Percentiles rank a stretch among this genome's conserved stretches.
phyloP scores from a whole-genome alignment of 306 rosid species.

The Prunus davidiana region DNA sequence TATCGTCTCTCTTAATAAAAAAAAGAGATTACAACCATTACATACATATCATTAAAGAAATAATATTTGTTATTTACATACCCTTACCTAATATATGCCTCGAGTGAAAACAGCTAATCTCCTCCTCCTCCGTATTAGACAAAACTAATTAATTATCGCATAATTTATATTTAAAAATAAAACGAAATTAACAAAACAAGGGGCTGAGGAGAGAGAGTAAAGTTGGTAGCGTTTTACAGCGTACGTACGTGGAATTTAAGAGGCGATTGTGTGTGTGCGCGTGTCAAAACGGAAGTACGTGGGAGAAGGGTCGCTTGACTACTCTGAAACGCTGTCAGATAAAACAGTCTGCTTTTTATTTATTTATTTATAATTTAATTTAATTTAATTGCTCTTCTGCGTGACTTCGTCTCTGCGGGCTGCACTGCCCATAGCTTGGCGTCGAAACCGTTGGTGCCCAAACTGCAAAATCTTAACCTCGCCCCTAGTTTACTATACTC shows the following conservation, averaged over 20 bases:
- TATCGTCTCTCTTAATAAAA: rapidly evolving
- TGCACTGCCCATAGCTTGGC: constrained; percentile 50
- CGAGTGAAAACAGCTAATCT: neutral
- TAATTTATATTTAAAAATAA: neutral
- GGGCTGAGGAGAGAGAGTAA: neutral
- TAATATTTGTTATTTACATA: neutral
- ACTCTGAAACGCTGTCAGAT: neutral
- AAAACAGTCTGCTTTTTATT: neutral
- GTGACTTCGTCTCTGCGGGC: neutral
- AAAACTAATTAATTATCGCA: neutral
- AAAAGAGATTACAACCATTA: too few species aligned
- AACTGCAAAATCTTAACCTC: neutral
- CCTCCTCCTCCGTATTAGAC: neutral
- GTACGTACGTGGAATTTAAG: constrained; percentile 2
- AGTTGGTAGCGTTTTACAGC: neutral
- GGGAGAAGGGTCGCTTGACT: neutral
- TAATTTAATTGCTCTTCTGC: neutral
- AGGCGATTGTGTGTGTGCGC: neutral
- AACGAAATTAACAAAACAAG: too few species aligned
- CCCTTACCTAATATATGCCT: too few species aligned
- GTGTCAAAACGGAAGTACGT: neutral
- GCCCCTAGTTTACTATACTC: constrained; percentile 12
- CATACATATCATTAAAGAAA: neutral
- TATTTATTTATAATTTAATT: neutral
- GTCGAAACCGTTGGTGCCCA: constrained; percentile 38